Evolutionary conservation across 192 early-diverging fungal genomes (phyloP), one percentile per base, ranked within the genome.

Genomic region (Chytriomyces hyalinus): DNA sequence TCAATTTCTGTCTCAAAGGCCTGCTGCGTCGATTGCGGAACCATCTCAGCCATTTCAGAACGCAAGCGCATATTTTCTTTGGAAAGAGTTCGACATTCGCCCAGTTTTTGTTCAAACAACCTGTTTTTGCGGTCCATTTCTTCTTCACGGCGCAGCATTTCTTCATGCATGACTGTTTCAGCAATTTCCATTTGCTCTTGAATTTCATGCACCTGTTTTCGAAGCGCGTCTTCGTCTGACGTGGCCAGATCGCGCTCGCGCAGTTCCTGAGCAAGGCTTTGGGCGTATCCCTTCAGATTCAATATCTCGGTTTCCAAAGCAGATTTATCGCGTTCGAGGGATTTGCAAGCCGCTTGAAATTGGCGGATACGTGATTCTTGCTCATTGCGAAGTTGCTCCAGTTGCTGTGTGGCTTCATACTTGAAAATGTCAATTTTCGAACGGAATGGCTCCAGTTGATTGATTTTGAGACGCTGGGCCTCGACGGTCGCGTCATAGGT

Each of bases 401-500:
- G 28, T 62, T 84, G 80, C 63, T 82, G 79, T 49, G 81, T 70
- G 6, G 80, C 80, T 73, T 80, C 57, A 59, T 83, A 85, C 36
- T 72, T 61, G 44, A 78, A 57, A 22, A 86, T 76, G 4, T 75
- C 74, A 9, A 83, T 46, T 69, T 88, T 79, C 11, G 75, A 49
- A 47, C 81, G 70, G 69, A 75, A 72, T 6, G 79, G 75, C 61
- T 84, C 76, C 11, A 84, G 67, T 49, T 78, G 66, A 11, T 63
- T 57, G 36, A 89, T 62, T 36, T 81, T 49, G 13, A 22, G 49
- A 36, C 66, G 26, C 74, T 83, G 84, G 7, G 28, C n/a, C 49
- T 78, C 67, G 10, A 89, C 67, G 1, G 72, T 49, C 47, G 28
- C 68, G 28, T 89, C 89, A 70, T 90, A 90, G 66, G 87, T 87